Percentiles rank a stretch among this genome's conserved stretches.
Evolutionary conservation across 352 stramenopile species (phyloP).

Genomic region (Peronospora belbahrii): DNA sequence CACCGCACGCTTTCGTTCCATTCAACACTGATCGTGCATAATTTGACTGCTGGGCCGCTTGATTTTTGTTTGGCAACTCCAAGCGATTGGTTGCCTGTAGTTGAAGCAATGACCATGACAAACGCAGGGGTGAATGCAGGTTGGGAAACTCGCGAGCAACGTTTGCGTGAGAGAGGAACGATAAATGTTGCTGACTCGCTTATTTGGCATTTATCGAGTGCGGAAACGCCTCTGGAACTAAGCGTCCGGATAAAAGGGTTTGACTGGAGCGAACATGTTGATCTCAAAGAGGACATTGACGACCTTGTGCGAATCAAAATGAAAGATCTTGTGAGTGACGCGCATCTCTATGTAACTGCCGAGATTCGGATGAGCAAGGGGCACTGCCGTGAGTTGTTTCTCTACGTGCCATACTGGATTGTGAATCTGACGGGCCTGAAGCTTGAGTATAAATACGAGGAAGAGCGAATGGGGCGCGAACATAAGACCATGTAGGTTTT

Average conservation of each 20-base stretch:
- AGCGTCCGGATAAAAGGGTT: conserved; percentile 80
- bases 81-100: conserved; percentile 54
- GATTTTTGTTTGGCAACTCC: conserved; percentile 71
- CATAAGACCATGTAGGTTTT: conserved; percentile 49
- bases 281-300: conserved; percentile 40
- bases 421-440: conserved; percentile 80
- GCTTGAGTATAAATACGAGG: conserved; percentile 79
- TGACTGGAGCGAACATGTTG: conserved; percentile 72
- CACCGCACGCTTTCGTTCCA: conserved; percentile 72
- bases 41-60: conserved; percentile 58
- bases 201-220: conserved; percentile 78
- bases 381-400: conserved; percentile 55
- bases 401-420: conserved; percentile 87
- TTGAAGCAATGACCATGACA: conserved; percentile 29
- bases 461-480: conserved; percentile 59
- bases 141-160: conserved; percentile 73
- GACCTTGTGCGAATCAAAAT: conserved; percentile 65
- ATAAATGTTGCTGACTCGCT: conserved; percentile 74
- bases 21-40: conserved; percentile 73
- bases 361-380: conserved; percentile 51
- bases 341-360: conserved; percentile 59
- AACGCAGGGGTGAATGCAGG: conserved; percentile 37
- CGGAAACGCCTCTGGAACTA: conserved; percentile 67
- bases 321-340: conserved; percentile 71
- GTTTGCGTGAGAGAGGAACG: conserved; percentile 65